Percentiles rank a stretch among this genome's conserved stretches.
Conservation (phyloP, 495 filamentous ascomycete species). For the Podospora conica region DNA sequence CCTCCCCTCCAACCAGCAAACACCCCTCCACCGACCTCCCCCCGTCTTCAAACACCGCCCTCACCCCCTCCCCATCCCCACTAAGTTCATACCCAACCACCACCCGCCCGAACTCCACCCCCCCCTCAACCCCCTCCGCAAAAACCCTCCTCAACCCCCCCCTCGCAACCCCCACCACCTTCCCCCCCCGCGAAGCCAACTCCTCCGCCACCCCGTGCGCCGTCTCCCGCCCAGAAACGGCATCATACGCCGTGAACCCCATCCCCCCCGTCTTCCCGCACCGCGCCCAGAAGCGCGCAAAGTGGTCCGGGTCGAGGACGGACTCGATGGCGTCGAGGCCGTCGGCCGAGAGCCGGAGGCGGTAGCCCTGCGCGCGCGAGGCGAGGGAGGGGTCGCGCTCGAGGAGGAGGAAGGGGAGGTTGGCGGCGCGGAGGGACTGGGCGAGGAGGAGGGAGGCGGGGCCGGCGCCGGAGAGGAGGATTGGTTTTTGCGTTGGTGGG, state of each 20-base stretch:
- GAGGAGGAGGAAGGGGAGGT: slow-evolving; percentile 47
- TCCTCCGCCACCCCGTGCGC: slow-evolving; percentile 13
- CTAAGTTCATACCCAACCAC: slow-evolving; percentile 46
- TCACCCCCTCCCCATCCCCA: slow-evolving; percentile 40
- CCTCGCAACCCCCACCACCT: slow-evolving; percentile 46
- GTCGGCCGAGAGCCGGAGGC: slow-evolving; percentile 46
- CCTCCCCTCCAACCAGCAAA: slow-evolving; percentile 47
- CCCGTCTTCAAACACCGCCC: slow-evolving; percentile 44
- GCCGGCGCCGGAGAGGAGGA: slow-evolving; percentile 50
- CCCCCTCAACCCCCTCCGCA: slow-evolving; percentile 39
- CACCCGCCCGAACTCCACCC: slow-evolving; percentile 41
- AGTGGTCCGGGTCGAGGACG: slow-evolving; percentile 40
- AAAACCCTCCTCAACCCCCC: slow-evolving; percentile 47
- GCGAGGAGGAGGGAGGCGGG: slow-evolving; percentile 46
- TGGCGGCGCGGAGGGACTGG: slow-evolving; percentile 39
- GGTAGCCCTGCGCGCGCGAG: slow-evolving; percentile 50
- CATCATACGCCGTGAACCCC: slow-evolving; percentile 40
- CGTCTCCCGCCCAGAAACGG: slow-evolving; percentile 36
- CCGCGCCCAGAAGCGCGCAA: slow-evolving; percentile 45
- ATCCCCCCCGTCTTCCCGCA: slow-evolving; percentile 47
- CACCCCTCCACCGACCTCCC: slow-evolving; percentile 43
- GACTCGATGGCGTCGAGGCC: slow-evolving; percentile 49
- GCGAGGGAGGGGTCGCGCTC: slow-evolving; percentile 45
- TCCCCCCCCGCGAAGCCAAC: slow-evolving; percentile 40
- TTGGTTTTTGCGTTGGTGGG: slow-evolving; percentile 29